phyloP scores from a whole-genome alignment of 1,284 basidiomycete species.

The Ustilago tritici region DNA sequence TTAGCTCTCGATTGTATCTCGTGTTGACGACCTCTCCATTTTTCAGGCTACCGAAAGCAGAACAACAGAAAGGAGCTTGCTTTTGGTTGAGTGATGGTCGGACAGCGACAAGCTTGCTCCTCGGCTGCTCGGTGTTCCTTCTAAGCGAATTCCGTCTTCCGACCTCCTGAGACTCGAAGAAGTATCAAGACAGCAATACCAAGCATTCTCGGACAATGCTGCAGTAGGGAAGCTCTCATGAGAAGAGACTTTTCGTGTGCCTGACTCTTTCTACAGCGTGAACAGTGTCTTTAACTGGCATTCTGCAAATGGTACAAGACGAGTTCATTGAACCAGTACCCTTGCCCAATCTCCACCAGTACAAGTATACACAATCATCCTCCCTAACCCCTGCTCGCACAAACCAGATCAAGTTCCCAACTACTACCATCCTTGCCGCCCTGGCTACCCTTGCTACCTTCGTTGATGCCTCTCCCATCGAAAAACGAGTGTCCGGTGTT shows the following conservation, averaged over 20 bases:
- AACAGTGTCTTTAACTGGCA: no score
- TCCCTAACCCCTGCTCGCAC: background rate
- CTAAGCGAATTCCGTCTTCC: slow-evolving; percentile 24
- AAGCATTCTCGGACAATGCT: background rate
- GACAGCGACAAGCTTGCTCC: slow-evolving; percentile 13
- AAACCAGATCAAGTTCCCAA: slow-evolving; percentile 30
- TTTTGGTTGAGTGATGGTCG: background rate
- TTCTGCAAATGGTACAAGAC: background rate
- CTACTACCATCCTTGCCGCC: slow-evolving; percentile 14
- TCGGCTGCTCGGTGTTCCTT: slow-evolving; percentile 5
- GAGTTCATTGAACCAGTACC: background rate
- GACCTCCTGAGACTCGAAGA: background rate
- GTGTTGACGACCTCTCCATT: background rate
- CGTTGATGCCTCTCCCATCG: slow-evolving; percentile 27
- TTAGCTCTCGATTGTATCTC: background rate
- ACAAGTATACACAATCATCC: background rate
- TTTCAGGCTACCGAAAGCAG: background rate
- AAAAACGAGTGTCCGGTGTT: slow-evolving; percentile 40
- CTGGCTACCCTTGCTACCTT: slow-evolving; percentile 17
- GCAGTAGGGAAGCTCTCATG: background rate
- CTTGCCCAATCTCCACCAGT: background rate
- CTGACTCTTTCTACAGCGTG: background rate
- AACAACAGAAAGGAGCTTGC: background rate
- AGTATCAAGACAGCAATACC: background rate
- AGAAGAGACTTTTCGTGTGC: background rate